Evolutionary conservation across 441 rosid species (phyloP).

Genomic region (Kokia cookei): DNA sequence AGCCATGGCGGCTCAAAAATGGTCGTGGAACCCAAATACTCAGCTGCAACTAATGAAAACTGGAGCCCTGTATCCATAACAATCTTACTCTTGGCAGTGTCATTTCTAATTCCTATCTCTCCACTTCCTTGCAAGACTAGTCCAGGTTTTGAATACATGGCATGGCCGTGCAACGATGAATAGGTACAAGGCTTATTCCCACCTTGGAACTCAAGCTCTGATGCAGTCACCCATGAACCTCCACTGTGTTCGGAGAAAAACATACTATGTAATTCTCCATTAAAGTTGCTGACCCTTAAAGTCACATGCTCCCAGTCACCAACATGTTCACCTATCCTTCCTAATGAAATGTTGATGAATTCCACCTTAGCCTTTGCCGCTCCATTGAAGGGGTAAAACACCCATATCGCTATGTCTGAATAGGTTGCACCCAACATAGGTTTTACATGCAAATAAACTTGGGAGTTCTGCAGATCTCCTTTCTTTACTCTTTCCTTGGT

Average conservation of each 20-base stretch:
- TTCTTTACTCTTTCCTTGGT: slow-evolving; percentile 50
- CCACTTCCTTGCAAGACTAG: background rate
- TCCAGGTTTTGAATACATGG: slow-evolving; percentile 61
- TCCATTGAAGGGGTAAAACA: slow-evolving; percentile 85
- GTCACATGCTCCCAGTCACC: slow-evolving; percentile 95
- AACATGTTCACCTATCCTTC: slow-evolving; percentile 74
- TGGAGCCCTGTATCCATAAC: slow-evolving; percentile 38
- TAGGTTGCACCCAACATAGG: slow-evolving; percentile 77
- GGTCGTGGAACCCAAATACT: slow-evolving; percentile 33
- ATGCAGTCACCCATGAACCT: slow-evolving; percentile 52
- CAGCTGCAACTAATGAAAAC: slow-evolving; percentile 42
- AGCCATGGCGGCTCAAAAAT: slow-evolving; percentile 58
- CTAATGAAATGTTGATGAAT: slow-evolving; percentile 39
- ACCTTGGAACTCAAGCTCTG: slow-evolving; percentile 42
- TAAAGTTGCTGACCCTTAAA: slow-evolving; percentile 68
- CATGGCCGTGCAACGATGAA: slow-evolving; percentile 78
- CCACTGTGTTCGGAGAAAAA: slow-evolving; percentile 61
- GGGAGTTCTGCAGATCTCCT: slow-evolving; percentile 43
- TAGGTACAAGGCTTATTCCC: slow-evolving; percentile 31
- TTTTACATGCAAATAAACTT: slow-evolving; percentile 63
- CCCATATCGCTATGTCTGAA: slow-evolving; percentile 69
- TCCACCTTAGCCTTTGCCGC: slow-evolving; percentile 65
- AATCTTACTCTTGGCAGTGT: slow-evolving; percentile 45
- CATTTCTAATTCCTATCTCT: slow-evolving; percentile 40
- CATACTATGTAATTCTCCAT: slow-evolving; percentile 44